Evolutionary conservation across 352 stramenopile species (phyloP), one percentile per base, ranked within the genome.

Genomic region (Pythium scleroteichum): DNA sequence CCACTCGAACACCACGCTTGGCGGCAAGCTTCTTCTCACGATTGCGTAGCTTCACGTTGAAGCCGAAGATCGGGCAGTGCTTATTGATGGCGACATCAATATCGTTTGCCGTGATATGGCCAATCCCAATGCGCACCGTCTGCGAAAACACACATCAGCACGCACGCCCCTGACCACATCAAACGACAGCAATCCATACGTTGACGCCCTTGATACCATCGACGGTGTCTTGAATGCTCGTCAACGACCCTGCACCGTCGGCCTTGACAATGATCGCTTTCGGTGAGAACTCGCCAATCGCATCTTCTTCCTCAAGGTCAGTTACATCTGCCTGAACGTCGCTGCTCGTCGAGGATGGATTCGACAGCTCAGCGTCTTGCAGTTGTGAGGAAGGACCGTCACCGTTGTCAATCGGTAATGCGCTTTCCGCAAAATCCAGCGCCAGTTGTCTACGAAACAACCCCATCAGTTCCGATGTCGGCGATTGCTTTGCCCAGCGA

Each of bases 211-310:
- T 50, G 50, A 78, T 63, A 44, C 84, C 75, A 55, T 93, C 83
- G 17, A 95, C 83, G 26, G 82, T 92, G 51, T 95, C 85, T 53
- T 91, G 79, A 45, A 95, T 92, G 33, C 78, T 95, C 20, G 79
- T 85, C 41, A 93, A 75, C n/a, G 86, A 91, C 7, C 82, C 84
- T 12, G 82, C 84, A 2, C 72, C 73, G 46, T 95, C 86, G 2
- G 86, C 79, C 63, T 93, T 95, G 17, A 94, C 76, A 60, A 95
- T 76, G 47, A 95, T 90, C 9, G 76, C 73, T 66, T 86, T 87
- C 9, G 38, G 52, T 8, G 19, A 66, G 74, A 60, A 70, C 70
- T 32, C 79, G 63, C 42, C 75, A 42, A 60, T 86, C 60, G 19
- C 17, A 26, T n/a, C 26, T 12, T 35, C 38, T 7, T 44, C 47